A percentile compares a stretch with the other conserved stretches of the same genome.
phyloP scores from a whole-genome alignment of 768 basidiomycete genomes.

The Xerocomellus dryophilus region DNA sequence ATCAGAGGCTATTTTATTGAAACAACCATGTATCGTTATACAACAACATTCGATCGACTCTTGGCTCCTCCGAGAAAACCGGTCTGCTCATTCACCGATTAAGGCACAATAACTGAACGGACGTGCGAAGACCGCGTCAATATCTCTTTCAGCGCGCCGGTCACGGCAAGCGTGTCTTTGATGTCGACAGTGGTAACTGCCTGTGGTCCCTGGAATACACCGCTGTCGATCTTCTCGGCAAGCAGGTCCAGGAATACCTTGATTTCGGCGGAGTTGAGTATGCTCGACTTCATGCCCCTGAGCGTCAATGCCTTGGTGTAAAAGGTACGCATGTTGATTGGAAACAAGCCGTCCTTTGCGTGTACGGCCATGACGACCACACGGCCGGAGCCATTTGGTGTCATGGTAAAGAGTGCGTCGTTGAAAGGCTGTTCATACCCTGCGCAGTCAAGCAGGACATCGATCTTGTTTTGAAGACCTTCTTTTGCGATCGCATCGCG shows the following conservation, averaged over 20 bases:
- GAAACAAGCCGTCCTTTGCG: conserved; percentile 31
- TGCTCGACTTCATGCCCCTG: conserved; percentile 32
- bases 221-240: conserved; percentile 30
- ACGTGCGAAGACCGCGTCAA: conserved; percentile 27
- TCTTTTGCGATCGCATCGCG: conserved; percentile 27
- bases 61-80: not conserved
- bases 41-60: not conserved
- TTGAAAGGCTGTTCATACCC: conserved; percentile 34
- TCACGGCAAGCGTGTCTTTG: conserved; percentile 18
- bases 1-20: not conserved
- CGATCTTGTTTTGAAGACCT: conserved; percentile 30
- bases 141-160: conserved; percentile 21
- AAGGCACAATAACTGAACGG: conserved; percentile 31
- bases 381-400: conserved; percentile 30
- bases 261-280: conserved; percentile 19
- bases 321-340: conserved; percentile 31
- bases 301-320: conserved; percentile 31
- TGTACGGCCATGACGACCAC: conserved; percentile 37
- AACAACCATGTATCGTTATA: not conserved
- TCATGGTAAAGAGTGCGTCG: conserved; percentile 35
- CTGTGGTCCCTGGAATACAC: conserved; percentile 27
- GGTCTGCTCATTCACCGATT: not conserved
- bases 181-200: conserved; percentile 23
- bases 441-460: conserved; percentile 34
- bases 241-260: conserved; percentile 30